phyloP scores from a whole-genome alignment of 2,329 filamentous ascomycete genomes.

The Lachnellula arida region DNA sequence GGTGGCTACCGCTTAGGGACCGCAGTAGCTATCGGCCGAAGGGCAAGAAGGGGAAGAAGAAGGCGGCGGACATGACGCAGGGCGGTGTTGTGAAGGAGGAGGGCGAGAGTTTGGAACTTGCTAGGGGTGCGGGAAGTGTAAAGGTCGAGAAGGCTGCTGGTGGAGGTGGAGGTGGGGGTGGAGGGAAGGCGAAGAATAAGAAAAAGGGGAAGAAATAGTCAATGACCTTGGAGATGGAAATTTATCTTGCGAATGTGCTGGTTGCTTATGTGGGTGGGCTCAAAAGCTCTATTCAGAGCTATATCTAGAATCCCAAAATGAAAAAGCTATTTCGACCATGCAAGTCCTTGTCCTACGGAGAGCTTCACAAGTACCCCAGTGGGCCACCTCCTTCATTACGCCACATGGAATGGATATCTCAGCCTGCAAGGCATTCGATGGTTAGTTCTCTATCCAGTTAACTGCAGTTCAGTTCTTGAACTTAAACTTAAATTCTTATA shows the following conservation, averaged over 20 bases:
- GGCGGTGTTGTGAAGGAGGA: constrained; percentile 77
- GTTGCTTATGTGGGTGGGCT: neutral
- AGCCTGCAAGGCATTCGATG: too few relatives aligned
- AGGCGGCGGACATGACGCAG: constrained; percentile 73
- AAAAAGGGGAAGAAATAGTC: constrained; percentile 48
- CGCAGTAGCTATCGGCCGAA: constrained; percentile 85
- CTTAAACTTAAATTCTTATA: too few relatives aligned
- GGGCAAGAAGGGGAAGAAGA: constrained; percentile 87
- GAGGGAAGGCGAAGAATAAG: constrained; percentile 37
- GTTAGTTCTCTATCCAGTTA: too few relatives aligned
- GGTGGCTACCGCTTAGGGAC: constrained; percentile 89
- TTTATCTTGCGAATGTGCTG: neutral
- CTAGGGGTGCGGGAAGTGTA: constrained; percentile 57
- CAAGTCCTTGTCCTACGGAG: too few relatives aligned
- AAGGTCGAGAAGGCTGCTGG: constrained; percentile 56
- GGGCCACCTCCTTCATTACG: too few relatives aligned
- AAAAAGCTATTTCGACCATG: too few relatives aligned
- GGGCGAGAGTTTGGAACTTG: constrained; percentile 55
- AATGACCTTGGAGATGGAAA: neutral
- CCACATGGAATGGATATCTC: too few relatives aligned
- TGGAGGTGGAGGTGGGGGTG: constrained; percentile 15
- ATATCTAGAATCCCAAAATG: neutral
- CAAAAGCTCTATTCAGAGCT: neutral
- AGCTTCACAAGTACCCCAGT: too few relatives aligned
- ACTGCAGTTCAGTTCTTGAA: too few relatives aligned